phyloP scores from a whole-genome alignment of 163 green algal genomes.

The Chlorella variabilis region DNA sequence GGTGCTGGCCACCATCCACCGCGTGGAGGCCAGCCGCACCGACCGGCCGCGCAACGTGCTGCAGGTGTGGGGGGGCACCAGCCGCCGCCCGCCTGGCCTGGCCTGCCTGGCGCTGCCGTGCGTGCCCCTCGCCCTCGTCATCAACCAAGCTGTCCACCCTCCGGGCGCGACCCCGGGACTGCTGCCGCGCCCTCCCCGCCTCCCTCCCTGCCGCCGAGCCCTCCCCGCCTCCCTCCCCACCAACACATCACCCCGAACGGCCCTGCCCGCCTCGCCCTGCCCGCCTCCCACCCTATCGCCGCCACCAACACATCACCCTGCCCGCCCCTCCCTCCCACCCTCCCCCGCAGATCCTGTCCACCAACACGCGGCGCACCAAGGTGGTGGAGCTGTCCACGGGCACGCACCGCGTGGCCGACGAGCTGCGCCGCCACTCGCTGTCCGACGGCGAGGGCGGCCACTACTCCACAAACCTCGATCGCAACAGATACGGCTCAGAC shows the following conservation, averaged over 20 bases:
- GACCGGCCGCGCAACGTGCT: conserved; percentile 82
- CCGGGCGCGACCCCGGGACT: too few relatives aligned
- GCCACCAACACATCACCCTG: too few relatives aligned
- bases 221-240: too few relatives aligned
- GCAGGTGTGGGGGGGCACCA: conserved; percentile 26
- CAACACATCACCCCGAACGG: too few relatives aligned
- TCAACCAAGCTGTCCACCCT: too few relatives aligned
- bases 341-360: conserved; percentile 77
- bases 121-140: too few relatives aligned
- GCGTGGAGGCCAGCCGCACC: conserved; percentile 69
- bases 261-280: too few relatives aligned
- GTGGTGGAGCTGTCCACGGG: conserved; percentile 93
- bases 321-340: neutral
- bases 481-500: conserved; percentile 96
- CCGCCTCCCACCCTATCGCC: too few relatives aligned
- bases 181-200: too few relatives aligned
- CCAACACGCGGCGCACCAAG: conserved; percentile 94
- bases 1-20: conserved; percentile 80
- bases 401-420: conserved; percentile 92
- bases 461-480: conserved; percentile 97
- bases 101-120: too few relatives aligned
- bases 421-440: conserved; percentile 92
- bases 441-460: conserved; percentile 80
- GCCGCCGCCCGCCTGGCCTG: neutral
- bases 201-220: neutral